Evolutionary conservation across 345 rosid species (phyloP).

Genomic region (Gossypium thurberi): DNA sequence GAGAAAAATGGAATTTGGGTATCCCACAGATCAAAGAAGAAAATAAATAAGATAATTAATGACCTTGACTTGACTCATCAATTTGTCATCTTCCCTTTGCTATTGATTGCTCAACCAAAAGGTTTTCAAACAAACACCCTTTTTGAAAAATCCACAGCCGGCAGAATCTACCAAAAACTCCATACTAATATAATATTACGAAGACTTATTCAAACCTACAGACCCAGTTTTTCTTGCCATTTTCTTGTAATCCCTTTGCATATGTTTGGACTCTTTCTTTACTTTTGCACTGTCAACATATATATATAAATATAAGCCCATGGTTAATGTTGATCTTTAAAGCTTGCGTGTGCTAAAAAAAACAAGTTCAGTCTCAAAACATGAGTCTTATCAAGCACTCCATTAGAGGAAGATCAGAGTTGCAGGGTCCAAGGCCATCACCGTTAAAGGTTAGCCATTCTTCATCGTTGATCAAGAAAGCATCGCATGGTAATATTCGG

Average conservation of each 20-base stretch:
- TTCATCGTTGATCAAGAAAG: slow-evolving; percentile 15
- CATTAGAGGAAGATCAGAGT: not conserved
- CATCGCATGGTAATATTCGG: not conserved
- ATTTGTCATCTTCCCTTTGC: not conserved
- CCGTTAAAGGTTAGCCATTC: not conserved
- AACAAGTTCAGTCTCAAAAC: not conserved
- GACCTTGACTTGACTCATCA: not conserved
- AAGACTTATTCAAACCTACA: not conserved
- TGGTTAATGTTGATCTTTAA: too few species aligned
- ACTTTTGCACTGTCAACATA: not conserved
- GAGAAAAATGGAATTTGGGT: not conserved
- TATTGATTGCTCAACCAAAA: not conserved
- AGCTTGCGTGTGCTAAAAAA: not conserved
- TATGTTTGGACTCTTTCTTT: not conserved
- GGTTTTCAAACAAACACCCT: too few species aligned
- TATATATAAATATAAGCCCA: not conserved
- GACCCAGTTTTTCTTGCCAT: not conserved
- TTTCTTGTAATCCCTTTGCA: not conserved
- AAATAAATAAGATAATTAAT: not conserved
- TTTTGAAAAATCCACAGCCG: not conserved
- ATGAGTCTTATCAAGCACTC: not conserved
- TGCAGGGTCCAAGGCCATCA: slow-evolving; percentile 10
- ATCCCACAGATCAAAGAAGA: not conserved
- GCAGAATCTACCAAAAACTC: not conserved
- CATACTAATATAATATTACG: not conserved